phyloP scores from a whole-genome alignment of 768 basidiomycete species.

The Paxillus rubicundulus region DNA sequence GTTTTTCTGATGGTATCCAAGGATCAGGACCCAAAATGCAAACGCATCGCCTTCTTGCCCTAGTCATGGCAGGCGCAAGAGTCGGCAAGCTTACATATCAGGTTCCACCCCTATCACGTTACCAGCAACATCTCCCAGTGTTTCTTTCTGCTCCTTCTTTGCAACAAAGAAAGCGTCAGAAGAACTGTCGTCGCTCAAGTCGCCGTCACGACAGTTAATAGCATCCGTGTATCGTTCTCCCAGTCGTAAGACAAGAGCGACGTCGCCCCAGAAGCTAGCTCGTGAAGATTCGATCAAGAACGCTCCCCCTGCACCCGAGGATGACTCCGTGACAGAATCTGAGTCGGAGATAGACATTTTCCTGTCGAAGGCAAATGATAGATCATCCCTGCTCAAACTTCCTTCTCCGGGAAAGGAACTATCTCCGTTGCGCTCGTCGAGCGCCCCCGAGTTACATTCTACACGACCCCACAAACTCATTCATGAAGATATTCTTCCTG shows the following conservation, averaged over 20 bases:
- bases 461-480: background rate
- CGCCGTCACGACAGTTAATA: background rate
- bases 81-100: background rate
- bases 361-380: slow-evolving; percentile 7
- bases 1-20: slow-evolving; percentile 12
- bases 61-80: background rate
- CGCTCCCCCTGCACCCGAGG: slow-evolving; percentile 6
- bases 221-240: slow-evolving; percentile 2
- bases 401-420: background rate
- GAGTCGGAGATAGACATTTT: slow-evolving; percentile 25
- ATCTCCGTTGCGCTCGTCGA: background rate
- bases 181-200: background rate
- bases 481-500: background rate
- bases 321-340: slow-evolving; percentile 31
- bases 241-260: background rate
- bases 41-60: background rate
- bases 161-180: slow-evolving; percentile 3
- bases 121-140: background rate
- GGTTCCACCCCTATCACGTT: slow-evolving; percentile 6
- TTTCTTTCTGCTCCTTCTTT: background rate
- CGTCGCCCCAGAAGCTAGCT: background rate
- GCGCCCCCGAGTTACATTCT: background rate
- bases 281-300: slow-evolving; percentile 7
- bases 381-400: background rate
- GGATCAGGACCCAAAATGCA: background rate